Evolutionary conservation across 2,329 filamentous ascomycete species (phyloP).

Genomic region (Madurella mycetomatis): DNA sequence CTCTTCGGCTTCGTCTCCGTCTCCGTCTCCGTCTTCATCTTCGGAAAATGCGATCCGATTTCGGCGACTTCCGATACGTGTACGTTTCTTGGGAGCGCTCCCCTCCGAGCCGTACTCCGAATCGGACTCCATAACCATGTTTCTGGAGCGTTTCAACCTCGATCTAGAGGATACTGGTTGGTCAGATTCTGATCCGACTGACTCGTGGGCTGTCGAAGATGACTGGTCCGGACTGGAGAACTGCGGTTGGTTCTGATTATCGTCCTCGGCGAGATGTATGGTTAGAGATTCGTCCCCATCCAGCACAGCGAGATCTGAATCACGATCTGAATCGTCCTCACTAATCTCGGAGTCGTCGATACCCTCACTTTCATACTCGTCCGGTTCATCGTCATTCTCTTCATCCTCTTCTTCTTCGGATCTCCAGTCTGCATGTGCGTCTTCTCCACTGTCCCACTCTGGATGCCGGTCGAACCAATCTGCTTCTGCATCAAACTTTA

Average conservation of each 20-base stretch:
- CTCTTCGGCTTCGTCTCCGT: not conserved
- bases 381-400: slow-evolving; percentile 1
- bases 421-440: not conserved
- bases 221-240: slow-evolving; percentile 19
- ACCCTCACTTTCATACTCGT: slow-evolving; percentile 23
- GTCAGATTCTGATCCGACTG: slow-evolving; percentile 6
- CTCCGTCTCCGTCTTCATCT: not conserved
- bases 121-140: slow-evolving; percentile 13
- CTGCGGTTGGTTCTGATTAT: not conserved
- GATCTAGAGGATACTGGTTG: not conserved
- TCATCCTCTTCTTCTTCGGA: not conserved
- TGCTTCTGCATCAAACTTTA: not conserved
- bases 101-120: slow-evolving; percentile 16
- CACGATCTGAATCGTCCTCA: slow-evolving; percentile 9
- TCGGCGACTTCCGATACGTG: not conserved
- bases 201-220: slow-evolving; percentile 7
- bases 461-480: not conserved
- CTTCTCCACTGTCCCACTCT: not conserved
- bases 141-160: slow-evolving; percentile 7
- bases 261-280: not conserved
- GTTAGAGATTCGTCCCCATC: slow-evolving; percentile 5
- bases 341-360: slow-evolving; percentile 17
- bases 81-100: slow-evolving; percentile 5
- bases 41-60: not conserved
- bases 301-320: slow-evolving; percentile 10